phyloP scores from a whole-genome alignment of 2,329 filamentous ascomycete species.

The Fusarium sterilihyphosum region DNA sequence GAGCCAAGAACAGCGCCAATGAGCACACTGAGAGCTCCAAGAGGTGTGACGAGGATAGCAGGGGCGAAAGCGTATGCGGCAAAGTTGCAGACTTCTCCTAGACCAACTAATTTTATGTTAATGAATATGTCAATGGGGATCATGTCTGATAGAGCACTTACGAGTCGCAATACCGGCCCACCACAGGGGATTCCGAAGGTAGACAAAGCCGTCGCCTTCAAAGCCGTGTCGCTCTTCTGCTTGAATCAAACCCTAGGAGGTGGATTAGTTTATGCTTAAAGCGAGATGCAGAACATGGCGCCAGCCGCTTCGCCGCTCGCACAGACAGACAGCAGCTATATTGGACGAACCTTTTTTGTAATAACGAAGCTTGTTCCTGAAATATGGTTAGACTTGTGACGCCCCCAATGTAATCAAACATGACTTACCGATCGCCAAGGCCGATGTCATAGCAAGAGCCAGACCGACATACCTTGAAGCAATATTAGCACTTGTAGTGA shows the following conservation, averaged over 20 bases:
- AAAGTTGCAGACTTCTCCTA: slow-evolving; percentile 97
- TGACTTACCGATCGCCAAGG: slow-evolving; percentile 77
- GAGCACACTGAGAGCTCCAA: slow-evolving; percentile 92
- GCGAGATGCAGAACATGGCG: not conserved
- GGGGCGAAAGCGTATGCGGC: slow-evolving; percentile 98
- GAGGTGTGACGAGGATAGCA: slow-evolving; percentile 95
- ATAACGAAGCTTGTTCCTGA: slow-evolving; percentile 96
- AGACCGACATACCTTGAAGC: slow-evolving; percentile 76
- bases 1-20: slow-evolving; percentile 95
- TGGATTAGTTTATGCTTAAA: slow-evolving; percentile 18
- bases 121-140: not conserved
- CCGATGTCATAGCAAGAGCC: slow-evolving; percentile 78
- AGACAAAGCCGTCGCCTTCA: slow-evolving; percentile 94
- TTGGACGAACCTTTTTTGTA: slow-evolving; percentile 84
- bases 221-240: slow-evolving; percentile 93
- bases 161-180: slow-evolving; percentile 93
- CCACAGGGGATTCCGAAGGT: slow-evolving; percentile 94
- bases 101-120: slow-evolving; percentile 71
- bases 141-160: slow-evolving; percentile 59
- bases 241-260: slow-evolving; percentile 80
- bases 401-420: not conserved
- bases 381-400: slow-evolving; percentile 33
- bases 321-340: not conserved
- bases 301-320: not conserved
- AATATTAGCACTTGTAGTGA: slow-evolving; percentile 27